These are phyloP conservation scores for Prunus kanzakura DNA, from an alignment of 306 rosid species.

Conservation along the genomic window DNA sequence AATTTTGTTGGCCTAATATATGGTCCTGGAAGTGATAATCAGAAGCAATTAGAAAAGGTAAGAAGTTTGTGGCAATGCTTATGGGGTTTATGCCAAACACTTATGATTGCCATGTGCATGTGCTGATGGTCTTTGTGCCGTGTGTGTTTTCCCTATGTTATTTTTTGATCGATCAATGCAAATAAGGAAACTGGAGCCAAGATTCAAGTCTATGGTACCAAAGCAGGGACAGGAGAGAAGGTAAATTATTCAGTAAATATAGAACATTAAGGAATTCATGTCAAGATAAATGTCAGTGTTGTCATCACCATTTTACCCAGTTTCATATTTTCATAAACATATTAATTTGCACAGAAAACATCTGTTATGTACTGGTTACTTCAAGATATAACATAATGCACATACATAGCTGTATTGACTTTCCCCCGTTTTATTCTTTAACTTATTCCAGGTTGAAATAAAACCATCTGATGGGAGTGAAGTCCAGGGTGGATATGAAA, in stretches of 20 bases:
- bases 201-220: constrained; percentile 68
- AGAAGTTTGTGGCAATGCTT: constrained; percentile 17
- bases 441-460: constrained; percentile 55
- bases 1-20: constrained; percentile 71
- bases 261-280: neutral
- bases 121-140: neutral
- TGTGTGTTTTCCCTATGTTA: neutral
- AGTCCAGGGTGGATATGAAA: constrained; percentile 51
- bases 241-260: constrained; percentile 29
- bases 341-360: neutral
- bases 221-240: constrained; percentile 64
- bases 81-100: neutral
- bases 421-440: constrained; percentile 14
- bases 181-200: constrained; percentile 89
- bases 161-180: constrained; percentile 9
- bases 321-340: neutral
- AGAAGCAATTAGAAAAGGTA: constrained; percentile 83
- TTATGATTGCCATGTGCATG: neutral
- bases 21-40: constrained; percentile 82
- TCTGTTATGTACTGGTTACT: constrained; percentile 1
- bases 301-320: neutral
- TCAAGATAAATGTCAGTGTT: neutral
- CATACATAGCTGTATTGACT: constrained; percentile 5
- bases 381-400: neutral
- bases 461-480: constrained; percentile 56